phyloP scores from a whole-genome alignment of 805 yeast genomes.

The Saccharomycopsis sp. region DNA sequence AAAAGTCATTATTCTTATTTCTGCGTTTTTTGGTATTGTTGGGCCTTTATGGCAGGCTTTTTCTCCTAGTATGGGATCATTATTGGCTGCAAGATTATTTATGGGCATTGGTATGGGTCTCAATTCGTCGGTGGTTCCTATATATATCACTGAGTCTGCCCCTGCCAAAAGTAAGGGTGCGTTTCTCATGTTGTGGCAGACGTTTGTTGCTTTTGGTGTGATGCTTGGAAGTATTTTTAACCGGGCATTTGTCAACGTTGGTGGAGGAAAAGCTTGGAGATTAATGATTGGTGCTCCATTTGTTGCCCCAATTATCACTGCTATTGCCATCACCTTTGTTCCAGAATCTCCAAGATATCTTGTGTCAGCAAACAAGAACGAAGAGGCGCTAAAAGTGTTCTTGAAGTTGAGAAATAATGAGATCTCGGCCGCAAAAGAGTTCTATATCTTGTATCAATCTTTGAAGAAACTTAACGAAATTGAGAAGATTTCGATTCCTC shows the following conservation, averaged over 20 bases:
- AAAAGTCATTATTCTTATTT: constrained; percentile 51
- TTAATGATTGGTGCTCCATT: constrained; percentile 60
- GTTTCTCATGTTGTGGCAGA: constrained; percentile 66
- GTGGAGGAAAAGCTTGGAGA: constrained; percentile 51
- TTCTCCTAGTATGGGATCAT: constrained; percentile 52
- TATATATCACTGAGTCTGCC: constrained; percentile 56
- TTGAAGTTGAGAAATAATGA: constrained; percentile 38
- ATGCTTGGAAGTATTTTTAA: constrained; percentile 58
- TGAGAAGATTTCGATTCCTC: constrained; percentile 32
- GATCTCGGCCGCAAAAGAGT: constrained; percentile 58
- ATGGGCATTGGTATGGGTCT: constrained; percentile 64
- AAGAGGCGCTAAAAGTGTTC: constrained; percentile 46
- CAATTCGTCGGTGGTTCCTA: constrained; percentile 62
- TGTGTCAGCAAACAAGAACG: constrained; percentile 44
- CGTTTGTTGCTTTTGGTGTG: constrained; percentile 70
- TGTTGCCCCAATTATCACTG: constrained; percentile 50
- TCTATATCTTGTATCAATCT: constrained; percentile 51
- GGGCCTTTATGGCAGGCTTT: constrained; percentile 64
- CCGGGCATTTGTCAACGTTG: constrained; percentile 47
- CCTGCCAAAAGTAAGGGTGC: constrained; percentile 59
- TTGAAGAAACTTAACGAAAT: constrained; percentile 42
- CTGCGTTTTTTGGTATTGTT: constrained; percentile 49
- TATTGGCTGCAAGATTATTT: constrained; percentile 52
- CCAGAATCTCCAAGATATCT: constrained; percentile 74
- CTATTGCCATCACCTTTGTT: constrained; percentile 45